These are phyloP conservation scores for Protostelium mycophagum DNA, from an alignment of 78 protist genomes.

Conservation along the genomic window DNA sequence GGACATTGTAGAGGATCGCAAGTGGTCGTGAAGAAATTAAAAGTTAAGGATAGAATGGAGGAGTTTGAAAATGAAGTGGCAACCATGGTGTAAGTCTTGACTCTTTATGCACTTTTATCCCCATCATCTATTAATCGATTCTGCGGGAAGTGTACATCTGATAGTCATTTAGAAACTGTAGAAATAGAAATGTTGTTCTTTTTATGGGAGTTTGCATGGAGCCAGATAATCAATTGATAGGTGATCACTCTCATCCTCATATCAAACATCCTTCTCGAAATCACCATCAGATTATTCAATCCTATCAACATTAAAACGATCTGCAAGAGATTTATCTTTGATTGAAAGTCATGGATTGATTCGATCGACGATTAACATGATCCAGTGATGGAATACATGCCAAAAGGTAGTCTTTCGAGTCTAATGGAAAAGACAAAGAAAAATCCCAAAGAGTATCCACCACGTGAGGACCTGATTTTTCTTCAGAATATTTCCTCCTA, in stretches of 20 bases:
- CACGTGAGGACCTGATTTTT: neutral
- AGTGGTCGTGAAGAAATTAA: slow-evolving; percentile 48
- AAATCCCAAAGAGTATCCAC: neutral
- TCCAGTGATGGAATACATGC: neutral
- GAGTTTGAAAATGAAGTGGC: neutral
- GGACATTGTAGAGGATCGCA: slow-evolving; percentile 64
- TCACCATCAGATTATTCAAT: too few species aligned
- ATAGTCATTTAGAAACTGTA: neutral
- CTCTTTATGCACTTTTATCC: neutral
- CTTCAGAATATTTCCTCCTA: too few species aligned
- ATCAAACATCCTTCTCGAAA: neutral
- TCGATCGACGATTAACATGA: too few species aligned
- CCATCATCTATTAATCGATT: neutral
- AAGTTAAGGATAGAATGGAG: neutral
- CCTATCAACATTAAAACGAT: too few species aligned
- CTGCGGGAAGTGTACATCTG: neutral
- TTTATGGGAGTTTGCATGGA: neutral
- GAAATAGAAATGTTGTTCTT: neutral
- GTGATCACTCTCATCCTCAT: neutral
- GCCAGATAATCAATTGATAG: neutral
- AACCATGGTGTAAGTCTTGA: neutral
- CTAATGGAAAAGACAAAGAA: neutral
- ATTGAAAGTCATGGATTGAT: too few species aligned
- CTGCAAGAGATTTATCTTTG: too few species aligned
- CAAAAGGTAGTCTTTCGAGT: neutral